Conservation (phyloP, 2,329 filamentous ascomycete genomes). For the Claviceps pazoutovae region DNA sequence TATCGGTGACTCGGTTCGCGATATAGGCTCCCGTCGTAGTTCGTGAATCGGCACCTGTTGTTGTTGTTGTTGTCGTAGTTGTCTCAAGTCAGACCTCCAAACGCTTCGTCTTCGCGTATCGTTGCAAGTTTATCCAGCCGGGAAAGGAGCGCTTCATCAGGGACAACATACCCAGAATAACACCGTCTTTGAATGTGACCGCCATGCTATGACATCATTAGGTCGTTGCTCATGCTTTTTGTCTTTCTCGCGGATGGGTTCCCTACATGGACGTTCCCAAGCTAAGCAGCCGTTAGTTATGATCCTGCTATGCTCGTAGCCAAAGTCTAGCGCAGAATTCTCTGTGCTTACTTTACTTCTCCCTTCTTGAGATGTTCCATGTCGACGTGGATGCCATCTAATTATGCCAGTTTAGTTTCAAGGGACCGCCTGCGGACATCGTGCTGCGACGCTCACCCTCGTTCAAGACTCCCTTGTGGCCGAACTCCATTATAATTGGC, state of each 20-base stretch:
- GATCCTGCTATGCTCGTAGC: not conserved
- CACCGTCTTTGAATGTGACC: constrained; percentile 95
- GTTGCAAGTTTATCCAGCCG: too few relatives aligned
- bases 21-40: constrained; percentile 98
- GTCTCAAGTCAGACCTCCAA: constrained; percentile 7
- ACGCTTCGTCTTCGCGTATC: not conserved
- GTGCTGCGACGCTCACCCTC: constrained; percentile 34
- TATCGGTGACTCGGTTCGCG: constrained; percentile 97
- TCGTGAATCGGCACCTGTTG: constrained; percentile 74
- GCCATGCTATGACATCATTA: constrained; percentile 54
- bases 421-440: not conserved
- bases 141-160: too few relatives aligned
- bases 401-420: constrained; percentile 1
- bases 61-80: constrained; percentile 13
- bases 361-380: constrained; percentile 98
- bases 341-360: constrained; percentile 75
- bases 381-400: constrained; percentile 98
- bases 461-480: constrained; percentile 46
- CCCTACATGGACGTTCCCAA: constrained; percentile 89
- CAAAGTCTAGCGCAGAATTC: not conserved
- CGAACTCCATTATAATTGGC: constrained; percentile 42
- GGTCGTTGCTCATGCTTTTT: constrained; percentile 10
- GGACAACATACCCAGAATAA: constrained; percentile 59
- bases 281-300: constrained; percentile 35
- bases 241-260: constrained; percentile 6